Evolutionary conservation across 2,329 filamentous ascomycete genomes (phyloP).

Genomic region (Xylaria hypoxylon): DNA sequence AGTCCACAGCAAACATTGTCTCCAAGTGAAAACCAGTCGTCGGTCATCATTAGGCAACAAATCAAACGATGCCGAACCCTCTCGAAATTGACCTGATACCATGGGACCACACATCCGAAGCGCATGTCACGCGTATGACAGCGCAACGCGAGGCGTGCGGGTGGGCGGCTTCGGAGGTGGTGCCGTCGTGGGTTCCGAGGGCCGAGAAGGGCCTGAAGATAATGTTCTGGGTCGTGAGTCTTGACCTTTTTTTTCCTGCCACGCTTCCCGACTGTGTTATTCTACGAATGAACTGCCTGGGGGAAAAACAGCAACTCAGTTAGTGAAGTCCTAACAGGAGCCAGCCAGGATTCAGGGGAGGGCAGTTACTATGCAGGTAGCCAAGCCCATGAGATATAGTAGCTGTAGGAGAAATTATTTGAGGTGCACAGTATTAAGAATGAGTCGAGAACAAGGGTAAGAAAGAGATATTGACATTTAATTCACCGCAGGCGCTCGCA

Average conservation of each 20-base stretch:
- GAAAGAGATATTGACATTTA: too few relatives aligned
- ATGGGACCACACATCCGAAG: slow-evolving; percentile 25
- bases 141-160: slow-evolving; percentile 19
- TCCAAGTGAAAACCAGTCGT: too few relatives aligned
- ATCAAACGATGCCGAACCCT: too few relatives aligned
- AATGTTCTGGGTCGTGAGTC: slow-evolving; percentile 26
- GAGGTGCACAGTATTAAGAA: too few relatives aligned
- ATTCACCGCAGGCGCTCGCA: slow-evolving; percentile 14
- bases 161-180: slow-evolving; percentile 12
- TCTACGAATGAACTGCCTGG: neutral
- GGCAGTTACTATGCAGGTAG: too few relatives aligned
- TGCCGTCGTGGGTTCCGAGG: slow-evolving; percentile 7
- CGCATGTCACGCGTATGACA: slow-evolving; percentile 17
- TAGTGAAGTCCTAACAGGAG: neutral
- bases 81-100: slow-evolving; percentile 22
- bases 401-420: too few relatives aligned
- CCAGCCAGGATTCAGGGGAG: too few relatives aligned
- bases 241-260: neutral
- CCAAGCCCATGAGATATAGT: too few relatives aligned
- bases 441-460: too few relatives aligned
- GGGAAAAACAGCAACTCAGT: neutral
- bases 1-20: too few relatives aligned
- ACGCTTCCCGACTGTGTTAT: neutral
- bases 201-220: slow-evolving; percentile 3
- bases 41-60: too few relatives aligned